Evolutionary conservation across 495 filamentous ascomycete species (phyloP), one percentile per base, ranked within the genome.

Genomic region (Letharia columbiana): DNA sequence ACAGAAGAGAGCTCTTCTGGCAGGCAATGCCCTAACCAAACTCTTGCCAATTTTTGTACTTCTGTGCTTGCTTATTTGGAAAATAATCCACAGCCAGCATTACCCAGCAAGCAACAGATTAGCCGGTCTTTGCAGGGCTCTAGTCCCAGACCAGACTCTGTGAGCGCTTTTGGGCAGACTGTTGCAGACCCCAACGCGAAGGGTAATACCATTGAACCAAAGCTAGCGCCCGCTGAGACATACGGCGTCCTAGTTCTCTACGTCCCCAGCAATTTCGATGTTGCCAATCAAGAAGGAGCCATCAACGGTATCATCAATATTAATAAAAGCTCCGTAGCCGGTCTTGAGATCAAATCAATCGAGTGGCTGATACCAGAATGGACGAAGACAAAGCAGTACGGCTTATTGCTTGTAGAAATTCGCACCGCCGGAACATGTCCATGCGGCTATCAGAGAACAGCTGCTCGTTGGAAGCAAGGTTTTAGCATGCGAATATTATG

Each of bases 391-490:
- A 52, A 64, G 28, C 28, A 37, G 1, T n/a, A 64, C 35, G 44
- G 44, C 12, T 28, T 8, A 7, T 31, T 66, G 28, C 20, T 66
- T 15, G 35, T 66, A 33, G 54, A 50, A 28, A 31, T 66, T 66
- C 37, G 12, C 64, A 33, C 13, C 1, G 9, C 20, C 64, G 18
- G 64, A 31, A 40, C 42, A 60, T 44, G 64, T 35, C 12, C 33
- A 66, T n/a, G 40, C 39, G 12, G 64, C 64, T 28, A 61, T 66
- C 37, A 31, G 54, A 37, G 64, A 60, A 31, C 54, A 45, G 40
- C 47, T 60, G 35, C 31, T 42, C 23, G 23, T 28, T 28, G 23
- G 23, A 28, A 28, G 23, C 23, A 28, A 28, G 23, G 23, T 28
- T 28, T 28, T 28, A 28, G 23, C 23, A 28, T 28, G 23, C 23